Base-by-base conservation (phyloP, 441 rosid genomes). In the Iberis amara region DNA sequence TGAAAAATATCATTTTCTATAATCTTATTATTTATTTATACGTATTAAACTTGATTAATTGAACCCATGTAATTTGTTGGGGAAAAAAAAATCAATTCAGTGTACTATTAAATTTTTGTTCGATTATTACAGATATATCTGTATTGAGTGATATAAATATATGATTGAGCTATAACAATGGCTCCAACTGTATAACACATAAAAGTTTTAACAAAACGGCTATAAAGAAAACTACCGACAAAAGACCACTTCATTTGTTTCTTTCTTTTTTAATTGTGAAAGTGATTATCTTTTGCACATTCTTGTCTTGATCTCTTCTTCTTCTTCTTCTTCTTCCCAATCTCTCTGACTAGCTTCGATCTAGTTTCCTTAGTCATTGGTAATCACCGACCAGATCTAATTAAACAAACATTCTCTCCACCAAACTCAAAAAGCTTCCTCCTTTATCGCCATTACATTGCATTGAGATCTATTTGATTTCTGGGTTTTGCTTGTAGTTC, bases 171-270 rank as follows among this genome's bases (percentile, higher is more conserved):
- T 44, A 52, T 30, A 59, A 47, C 35, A 41, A 59, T 53, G 64
- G 51, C 36, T 60, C 36, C 71, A 66, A 54, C 66, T 60, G 71
- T 54, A 41, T 38, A 10, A 66, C 57, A 66, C 57, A 61, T 48
- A 60, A 61, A 59, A 48, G 52, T 56, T 49, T 30, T 54, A 60
- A 48, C 39, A 48, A 60, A 66, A 67, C 66, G 71, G 71, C 55
- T 65, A 40, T 30, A 24, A 31, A 39, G 36, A 26, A 48, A 58
- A 58, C 69, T 31, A 57, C 69, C 64, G 69, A 65, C 69, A 58
- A 65, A 52, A 31, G 10, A 39, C 52, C 52, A 53, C 35, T 40
- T 53, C 50, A 58, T 37, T 54, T 66, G 18, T 51, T 10, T 28
- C 32, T 28, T 28, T 7, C 8, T 24, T 15, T 23, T 48, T 27